Conservation (phyloP, 331 rosid species). For the Saraca asoca region DNA sequence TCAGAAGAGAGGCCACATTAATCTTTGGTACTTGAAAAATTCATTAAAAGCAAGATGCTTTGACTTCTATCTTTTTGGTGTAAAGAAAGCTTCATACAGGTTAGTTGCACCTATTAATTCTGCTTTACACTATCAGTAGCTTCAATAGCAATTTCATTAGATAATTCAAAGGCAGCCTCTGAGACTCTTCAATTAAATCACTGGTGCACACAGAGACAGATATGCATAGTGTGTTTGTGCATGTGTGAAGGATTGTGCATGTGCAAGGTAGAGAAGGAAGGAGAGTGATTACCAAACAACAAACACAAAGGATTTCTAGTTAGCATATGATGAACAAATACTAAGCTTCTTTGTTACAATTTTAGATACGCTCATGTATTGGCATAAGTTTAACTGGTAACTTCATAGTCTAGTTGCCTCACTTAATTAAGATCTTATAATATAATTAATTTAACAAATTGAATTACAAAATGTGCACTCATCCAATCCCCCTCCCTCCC, state of each 20-base stretch:
- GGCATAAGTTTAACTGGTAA: neutral
- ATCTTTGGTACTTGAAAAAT: constrained; percentile 10
- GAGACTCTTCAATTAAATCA: constrained; percentile 12
- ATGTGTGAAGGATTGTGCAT: neutral
- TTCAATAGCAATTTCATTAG: neutral
- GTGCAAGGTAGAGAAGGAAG: neutral
- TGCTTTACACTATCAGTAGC: neutral
- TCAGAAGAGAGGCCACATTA: neutral
- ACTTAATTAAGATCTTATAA: neutral
- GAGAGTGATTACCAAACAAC: neutral
- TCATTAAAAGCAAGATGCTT: neutral
- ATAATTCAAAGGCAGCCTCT: neutral
- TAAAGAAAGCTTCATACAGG: constrained; percentile 20
- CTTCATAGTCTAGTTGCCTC: neutral
- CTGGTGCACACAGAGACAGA: neutral
- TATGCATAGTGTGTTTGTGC: neutral
- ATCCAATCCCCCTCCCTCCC: neutral
- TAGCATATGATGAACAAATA: neutral
- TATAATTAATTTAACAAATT: neutral
- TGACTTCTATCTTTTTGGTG: constrained; percentile 11
- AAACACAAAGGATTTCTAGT: neutral
- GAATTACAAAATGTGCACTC: neutral
- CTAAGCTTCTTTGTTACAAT: neutral
- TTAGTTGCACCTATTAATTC: constrained; percentile 15
- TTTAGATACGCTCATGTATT: neutral